Percentiles rank a stretch among this genome's conserved stretches.
Evolutionary conservation across 2,329 filamentous ascomycete genomes (phyloP).

Genomic region (Pseudogymnoascus sp.): DNA sequence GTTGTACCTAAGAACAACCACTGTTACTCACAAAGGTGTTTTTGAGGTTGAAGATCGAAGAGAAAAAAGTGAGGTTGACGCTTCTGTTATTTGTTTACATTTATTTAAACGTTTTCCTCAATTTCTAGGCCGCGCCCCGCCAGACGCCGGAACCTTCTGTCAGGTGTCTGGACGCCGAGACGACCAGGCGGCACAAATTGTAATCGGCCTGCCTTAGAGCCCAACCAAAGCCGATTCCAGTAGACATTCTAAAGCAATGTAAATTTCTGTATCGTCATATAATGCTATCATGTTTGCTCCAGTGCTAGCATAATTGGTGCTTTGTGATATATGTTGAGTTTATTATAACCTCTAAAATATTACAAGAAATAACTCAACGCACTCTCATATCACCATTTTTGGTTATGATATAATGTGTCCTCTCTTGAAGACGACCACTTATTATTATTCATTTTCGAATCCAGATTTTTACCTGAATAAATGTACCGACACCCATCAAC

Average conservation of each 20-base stretch:
- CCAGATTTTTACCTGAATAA: background rate
- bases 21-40: background rate
- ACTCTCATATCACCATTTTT: background rate
- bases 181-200: background rate
- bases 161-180: background rate
- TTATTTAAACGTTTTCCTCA: background rate
- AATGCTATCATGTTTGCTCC: background rate
- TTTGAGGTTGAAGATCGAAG: background rate
- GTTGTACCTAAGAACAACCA: background rate
- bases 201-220: no score
- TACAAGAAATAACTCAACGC: background rate
- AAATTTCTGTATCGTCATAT: background rate
- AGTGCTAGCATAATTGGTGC: background rate
- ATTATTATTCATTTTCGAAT: no score
- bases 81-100: background rate
- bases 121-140: background rate
- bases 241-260: background rate
- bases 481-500: background rate
- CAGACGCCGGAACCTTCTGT: background rate
- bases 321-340: background rate
- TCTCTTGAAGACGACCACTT: background rate
- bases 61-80: background rate
- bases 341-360: background rate
- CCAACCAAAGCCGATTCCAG: background rate
- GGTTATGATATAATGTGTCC: background rate